Base-by-base conservation (phyloP, 1,284 basidiomycete species). In the Schizopora paradoxa region DNA sequence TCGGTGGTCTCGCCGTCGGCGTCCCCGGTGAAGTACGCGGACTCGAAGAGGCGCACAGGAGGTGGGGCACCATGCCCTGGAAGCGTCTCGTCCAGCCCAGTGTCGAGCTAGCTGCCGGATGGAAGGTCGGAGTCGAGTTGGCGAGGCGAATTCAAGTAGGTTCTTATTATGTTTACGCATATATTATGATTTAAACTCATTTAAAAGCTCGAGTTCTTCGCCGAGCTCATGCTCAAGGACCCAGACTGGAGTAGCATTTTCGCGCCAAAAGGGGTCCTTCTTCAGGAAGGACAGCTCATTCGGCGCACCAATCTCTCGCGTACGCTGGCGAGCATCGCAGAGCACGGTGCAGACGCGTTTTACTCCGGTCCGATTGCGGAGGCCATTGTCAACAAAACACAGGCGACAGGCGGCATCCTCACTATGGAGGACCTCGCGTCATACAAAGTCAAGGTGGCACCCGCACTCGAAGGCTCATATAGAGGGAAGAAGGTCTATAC, bases 11-110 rank as follows among this genome's bases (percentile, higher is more conserved):
- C 18, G 64, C 88, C 6, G 76, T 92, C 14, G 93, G 77, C 22
- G 82, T 95, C 1, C 93, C 94, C 0, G 88, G 91, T 2, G 92
- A 96, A 65, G 61, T 96, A 40, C 74, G 82, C 19, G 93, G 92
- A 2, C 72, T 96, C 21, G 78, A 85, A 59, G 83, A 82, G 57
- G 86, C 86, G 0, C 86, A 93, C 66, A 65, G 68, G 29, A 73
- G 79, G n/a, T 92, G 86, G 81, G 91, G 90, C 0, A 73, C 65
- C 29, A 59, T 95, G 5, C 70, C 81, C 0, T 97, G 94, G 94
- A 65, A 72, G 28, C 66, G 75, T 19, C 72, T 97, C 19, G 79
- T 97, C 13, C 66, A 77, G 56, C 91, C 93, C 0, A 84, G 79
- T 25, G 77, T 82, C 4, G 65, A 79, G 7, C 67, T 96, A 2